phyloP scores from a whole-genome alignment of 2,329 filamentous ascomycete genomes.

The Cladosporium sp. region DNA sequence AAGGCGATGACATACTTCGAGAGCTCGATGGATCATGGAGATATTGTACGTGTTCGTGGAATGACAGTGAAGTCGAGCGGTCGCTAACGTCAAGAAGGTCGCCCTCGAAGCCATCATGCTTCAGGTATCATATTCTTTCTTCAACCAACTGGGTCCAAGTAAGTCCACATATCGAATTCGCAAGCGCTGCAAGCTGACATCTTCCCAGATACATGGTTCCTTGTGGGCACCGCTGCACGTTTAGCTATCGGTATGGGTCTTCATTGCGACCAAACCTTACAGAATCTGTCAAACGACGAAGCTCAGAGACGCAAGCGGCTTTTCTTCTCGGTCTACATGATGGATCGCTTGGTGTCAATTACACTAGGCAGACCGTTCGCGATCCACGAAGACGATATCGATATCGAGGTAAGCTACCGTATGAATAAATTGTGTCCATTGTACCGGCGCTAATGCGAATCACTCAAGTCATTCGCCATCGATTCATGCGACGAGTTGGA shows the following conservation, averaged over 20 bases:
- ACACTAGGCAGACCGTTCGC: slow-evolving; percentile 44
- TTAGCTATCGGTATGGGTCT: slow-evolving; percentile 44
- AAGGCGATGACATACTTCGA: slow-evolving; percentile 44
- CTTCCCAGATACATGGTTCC: slow-evolving; percentile 40
- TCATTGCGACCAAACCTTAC: slow-evolving; percentile 22
- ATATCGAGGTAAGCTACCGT: slow-evolving; percentile 24
- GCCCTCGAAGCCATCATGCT: slow-evolving; percentile 43
- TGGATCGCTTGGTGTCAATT: slow-evolving; percentile 46
- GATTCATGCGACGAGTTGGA: neutral
- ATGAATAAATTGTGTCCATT: neutral
- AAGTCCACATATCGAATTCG: neutral
- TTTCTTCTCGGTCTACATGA: slow-evolving; percentile 49
- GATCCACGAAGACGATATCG: slow-evolving; percentile 45
- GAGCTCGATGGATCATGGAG: slow-evolving; percentile 13
- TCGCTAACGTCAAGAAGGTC: neutral
- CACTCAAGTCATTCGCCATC: neutral
- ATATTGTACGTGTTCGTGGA: slow-evolving; percentile 23
- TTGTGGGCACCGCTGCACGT: slow-evolving; percentile 43
- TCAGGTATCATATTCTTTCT: slow-evolving; percentile 48
- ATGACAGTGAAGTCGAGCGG: neutral
- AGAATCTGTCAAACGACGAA: slow-evolving; percentile 26
- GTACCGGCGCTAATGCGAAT: neutral
- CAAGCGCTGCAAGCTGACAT: neutral
- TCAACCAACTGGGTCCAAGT: slow-evolving; percentile 45
- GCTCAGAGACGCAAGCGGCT: slow-evolving; percentile 39